Percentiles rank a stretch among this genome's conserved stretches.
phyloP scores from a whole-genome alignment of 1,139 yeast species.

The Geotrichum histeridarum region DNA sequence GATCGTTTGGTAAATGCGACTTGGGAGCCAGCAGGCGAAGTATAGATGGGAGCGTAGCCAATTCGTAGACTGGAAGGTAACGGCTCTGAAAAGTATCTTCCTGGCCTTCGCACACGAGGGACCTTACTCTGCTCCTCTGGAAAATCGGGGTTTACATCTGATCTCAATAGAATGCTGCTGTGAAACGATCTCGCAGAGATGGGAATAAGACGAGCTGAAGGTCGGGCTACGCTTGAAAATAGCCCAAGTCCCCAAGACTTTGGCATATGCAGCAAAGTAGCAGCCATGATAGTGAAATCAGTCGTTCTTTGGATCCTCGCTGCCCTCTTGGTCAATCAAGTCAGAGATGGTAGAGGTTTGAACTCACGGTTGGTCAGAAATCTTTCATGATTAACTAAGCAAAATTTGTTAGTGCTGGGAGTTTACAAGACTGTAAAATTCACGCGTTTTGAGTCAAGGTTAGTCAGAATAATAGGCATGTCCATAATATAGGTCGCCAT shows the following conservation, averaged over 20 bases:
- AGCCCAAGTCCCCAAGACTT: neutral
- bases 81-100: conserved; percentile 36
- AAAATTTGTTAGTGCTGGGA: neutral
- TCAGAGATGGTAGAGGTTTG: too few relatives aligned
- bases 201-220: neutral
- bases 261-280: neutral
- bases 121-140: conserved; percentile 16
- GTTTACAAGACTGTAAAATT: neutral
- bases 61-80: conserved; percentile 32
- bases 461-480: neutral
- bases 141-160: conserved; percentile 18
- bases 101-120: conserved; percentile 34
- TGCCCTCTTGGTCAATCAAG: too few relatives aligned
- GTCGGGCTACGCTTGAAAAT: neutral
- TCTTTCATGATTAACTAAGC: neutral
- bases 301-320: neutral
- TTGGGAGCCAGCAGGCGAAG: conserved; percentile 36
- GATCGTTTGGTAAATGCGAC: conserved; percentile 39
- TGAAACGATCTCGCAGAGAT: neutral
- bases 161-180: neutral
- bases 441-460: neutral
- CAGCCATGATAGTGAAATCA: neutral
- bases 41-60: conserved; percentile 34
- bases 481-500: too few relatives aligned
- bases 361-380: conserved; percentile 1